Percentiles rank a stretch among this genome's conserved stretches.
Conservation (phyloP, 2,329 filamentous ascomycete genomes). For the Sporothrix schenckii region DNA sequence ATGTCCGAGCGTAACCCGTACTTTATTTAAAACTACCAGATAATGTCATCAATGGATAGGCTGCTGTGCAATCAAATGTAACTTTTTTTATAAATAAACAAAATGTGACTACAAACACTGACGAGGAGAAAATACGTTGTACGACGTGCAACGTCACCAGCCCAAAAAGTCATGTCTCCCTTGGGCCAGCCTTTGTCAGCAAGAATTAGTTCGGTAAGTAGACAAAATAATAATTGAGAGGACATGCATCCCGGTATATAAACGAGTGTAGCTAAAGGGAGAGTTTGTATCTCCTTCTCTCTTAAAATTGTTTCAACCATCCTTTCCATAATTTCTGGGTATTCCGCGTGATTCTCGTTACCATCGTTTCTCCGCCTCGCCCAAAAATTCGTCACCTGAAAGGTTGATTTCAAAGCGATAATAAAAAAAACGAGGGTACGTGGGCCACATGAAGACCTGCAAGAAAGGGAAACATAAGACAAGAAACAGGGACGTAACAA, state of each 20-base stretch:
- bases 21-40: too few species aligned
- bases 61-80: too few species aligned
- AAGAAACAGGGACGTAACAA: not conserved
- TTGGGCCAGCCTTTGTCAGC: not conserved
- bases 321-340: constrained; percentile 25
- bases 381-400: constrained; percentile 11
- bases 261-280: constrained; percentile 13
- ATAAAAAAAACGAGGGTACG: constrained; percentile 25
- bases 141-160: not conserved
- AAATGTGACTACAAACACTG: not conserved
- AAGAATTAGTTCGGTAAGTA: not conserved
- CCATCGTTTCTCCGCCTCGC: not conserved
- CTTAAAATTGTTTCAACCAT: not conserved
- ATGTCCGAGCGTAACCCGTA: too few species aligned
- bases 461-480: constrained; percentile 19
- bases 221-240: constrained; percentile 3
- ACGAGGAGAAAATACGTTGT: not conserved
- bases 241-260: not conserved
- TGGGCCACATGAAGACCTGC: not conserved
- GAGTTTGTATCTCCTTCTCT: not conserved
- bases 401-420: constrained; percentile 12
- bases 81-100: too few species aligned
- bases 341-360: constrained; percentile 19
- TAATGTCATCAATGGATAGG: not conserved
- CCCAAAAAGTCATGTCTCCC: not conserved